Base-by-base conservation (phyloP, 2,329 filamentous ascomycete genomes). In the Plectosphaerella plurivora region DNA sequence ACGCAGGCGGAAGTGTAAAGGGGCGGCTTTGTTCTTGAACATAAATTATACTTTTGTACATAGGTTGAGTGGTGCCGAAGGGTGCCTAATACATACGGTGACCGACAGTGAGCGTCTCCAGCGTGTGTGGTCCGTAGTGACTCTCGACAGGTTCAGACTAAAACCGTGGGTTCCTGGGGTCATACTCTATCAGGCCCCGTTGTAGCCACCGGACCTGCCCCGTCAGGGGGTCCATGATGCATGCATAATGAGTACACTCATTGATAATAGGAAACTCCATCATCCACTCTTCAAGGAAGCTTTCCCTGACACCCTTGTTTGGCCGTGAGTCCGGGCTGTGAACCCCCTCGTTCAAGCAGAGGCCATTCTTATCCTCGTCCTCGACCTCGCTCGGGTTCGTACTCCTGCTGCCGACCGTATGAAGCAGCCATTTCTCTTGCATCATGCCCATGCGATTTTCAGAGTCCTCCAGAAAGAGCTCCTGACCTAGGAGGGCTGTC, bases 171-270 rank as follows among this genome's bases (percentile, higher is more conserved):
- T 48, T 48, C 18, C 36, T 33, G 5, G 46, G 46, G 16, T 48
- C 46, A 24, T 36, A 48, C 33, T 48, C 46, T 8, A 48, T 45
- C 37, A 25, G 42, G 10, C 48, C 51, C 5, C 49, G 51, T 28
- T 60, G 54, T 9, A 74, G 58, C 73, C 76, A 83, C 14, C 67
- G 61, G 20, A 84, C 65, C 12, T 66, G 64, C 0, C 80, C 79
- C 14, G 61, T 63, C 6, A 55, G 61, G 4, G 82, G 76, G 64
- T 85, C 81, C 74, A 86, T 75, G 25, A 86, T 65, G 18, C 74
- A 73, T 4, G 75, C 73, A 63, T 78, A 86, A 64, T 86, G 81
- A 2, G 80, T 84, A 36, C 68, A 70, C 51, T 82, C 76, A 59
- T 84, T 85, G 15, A 73, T 73, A 4, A 78, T 77, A 0, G 82